phyloP scores from a whole-genome alignment of 306 rosid species.

The Hippophae rhamnoides region DNA sequence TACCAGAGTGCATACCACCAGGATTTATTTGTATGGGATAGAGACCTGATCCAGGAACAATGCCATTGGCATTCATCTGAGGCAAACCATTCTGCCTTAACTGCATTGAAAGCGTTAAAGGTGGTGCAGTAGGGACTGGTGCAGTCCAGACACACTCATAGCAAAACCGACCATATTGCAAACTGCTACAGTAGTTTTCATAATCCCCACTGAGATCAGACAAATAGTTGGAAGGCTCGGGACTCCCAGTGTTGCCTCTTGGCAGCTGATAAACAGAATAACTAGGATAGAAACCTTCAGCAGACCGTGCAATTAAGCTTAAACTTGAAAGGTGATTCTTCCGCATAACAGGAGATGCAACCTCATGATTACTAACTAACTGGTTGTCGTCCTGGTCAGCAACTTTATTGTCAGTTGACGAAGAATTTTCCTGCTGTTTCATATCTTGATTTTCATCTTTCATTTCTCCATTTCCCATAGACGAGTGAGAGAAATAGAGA shows the following conservation, averaged over 20 bases:
- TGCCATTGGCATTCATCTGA: constrained; percentile 26
- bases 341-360: constrained; percentile 16
- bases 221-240: constrained; percentile 25
- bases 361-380: constrained; percentile 14
- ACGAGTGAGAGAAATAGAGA: constrained; percentile 12
- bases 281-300: constrained; percentile 32
- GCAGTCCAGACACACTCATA: constrained; percentile 20
- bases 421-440: constrained; percentile 12
- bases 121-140: constrained; percentile 17
- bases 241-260: constrained; percentile 15
- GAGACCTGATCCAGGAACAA: constrained; percentile 25
- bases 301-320: constrained; percentile 18
- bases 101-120: constrained; percentile 18
- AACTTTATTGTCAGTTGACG: constrained; percentile 15
- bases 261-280: constrained; percentile 15
- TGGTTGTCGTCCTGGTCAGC: constrained; percentile 27
- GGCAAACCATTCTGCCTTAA: constrained; percentile 22
- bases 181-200: constrained; percentile 22
- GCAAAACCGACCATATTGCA: constrained; percentile 23
- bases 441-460: constrained; percentile 11
- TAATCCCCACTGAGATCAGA: constrained; percentile 43
- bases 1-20: constrained; percentile 23
- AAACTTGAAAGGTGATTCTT: constrained; percentile 18
- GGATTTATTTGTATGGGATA: constrained; percentile 26
- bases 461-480: constrained; percentile 21